Conservation (phyloP, 139 green algal genomes). For the Picochlorum sp. region DNA sequence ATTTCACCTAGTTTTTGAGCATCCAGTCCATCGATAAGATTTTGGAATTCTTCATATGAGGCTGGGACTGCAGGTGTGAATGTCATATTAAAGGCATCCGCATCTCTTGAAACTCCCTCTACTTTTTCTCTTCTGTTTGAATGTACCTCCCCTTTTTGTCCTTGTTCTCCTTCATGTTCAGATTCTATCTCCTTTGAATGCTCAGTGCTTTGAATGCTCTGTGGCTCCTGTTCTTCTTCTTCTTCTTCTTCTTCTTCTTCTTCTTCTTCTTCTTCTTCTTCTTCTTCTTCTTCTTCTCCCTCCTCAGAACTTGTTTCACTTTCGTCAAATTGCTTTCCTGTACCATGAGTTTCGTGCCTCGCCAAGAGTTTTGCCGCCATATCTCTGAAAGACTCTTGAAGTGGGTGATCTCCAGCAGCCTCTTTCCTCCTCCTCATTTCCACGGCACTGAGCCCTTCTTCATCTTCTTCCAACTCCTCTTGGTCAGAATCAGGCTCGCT, state of each 20-base stretch:
- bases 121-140: conserved; percentile 10
- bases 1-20: conserved; percentile 43
- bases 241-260: conserved; percentile 13
- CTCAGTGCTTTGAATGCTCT: not conserved
- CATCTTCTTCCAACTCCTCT: conserved; percentile 25
- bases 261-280: conserved; percentile 3
- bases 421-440: conserved; percentile 37
- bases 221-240: not conserved
- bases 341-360: conserved; percentile 16
- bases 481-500: conserved; percentile 22
- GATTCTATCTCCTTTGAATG: conserved; percentile 2
- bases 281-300: conserved; percentile 6
- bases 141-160: not conserved
- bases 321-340: not conserved
- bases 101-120: not conserved
- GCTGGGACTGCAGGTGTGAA: conserved; percentile 67
- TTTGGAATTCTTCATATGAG: conserved; percentile 54
- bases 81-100: conserved; percentile 45
- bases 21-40: conserved; percentile 30
- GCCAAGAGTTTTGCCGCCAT: conserved; percentile 25
- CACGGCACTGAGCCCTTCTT: conserved; percentile 22
- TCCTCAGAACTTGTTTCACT: conserved; percentile 5
- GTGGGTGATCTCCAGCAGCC: conserved; percentile 55
- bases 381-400: conserved; percentile 45
- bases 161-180: conserved; percentile 11